Base-by-base conservation (phyloP, 345 rosid species). In the Aquilaria malaccensis region DNA sequence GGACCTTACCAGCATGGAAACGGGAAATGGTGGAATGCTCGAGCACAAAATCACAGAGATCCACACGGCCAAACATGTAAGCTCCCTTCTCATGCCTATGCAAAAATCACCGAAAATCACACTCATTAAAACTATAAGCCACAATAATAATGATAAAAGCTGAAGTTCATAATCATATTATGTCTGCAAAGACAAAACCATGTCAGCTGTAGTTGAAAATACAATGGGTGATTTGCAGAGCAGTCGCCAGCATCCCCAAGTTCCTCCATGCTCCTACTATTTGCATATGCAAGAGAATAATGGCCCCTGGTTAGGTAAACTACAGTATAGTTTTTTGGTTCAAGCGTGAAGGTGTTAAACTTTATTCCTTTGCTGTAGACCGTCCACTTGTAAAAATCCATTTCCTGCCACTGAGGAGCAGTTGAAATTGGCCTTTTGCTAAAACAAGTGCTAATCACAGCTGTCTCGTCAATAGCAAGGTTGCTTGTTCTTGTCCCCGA, bases 11-110 rank as follows among this genome's bases (percentile, higher is more conserved):
- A 22, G 99, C 95, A 73, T 94, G 97, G 70, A 90, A 94, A 53
- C 97, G 86, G 41, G 99, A 94, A 56, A 94, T 78, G 7, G 96
- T 88, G 0, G 96, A 89, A 70, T 94, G 99, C 74, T 88, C 93
- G 5, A 94, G 93, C 53, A 85, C 66, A 66, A 94, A 94, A 72
- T 94, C 96, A 58, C 97, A 94, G 52, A 88, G 78, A 69, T 79
- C 85, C 10, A 81, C 85, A 13, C 97, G 95, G 45, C 97, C 99
- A 81, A 90, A 90, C 97, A 94, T 72, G 75, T 86, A 94, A 50
- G 97, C 99, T 58, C 97, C 97, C 67, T 90, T 94, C 77, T 88
- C 79, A 59, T 65, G 59, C 58, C 99, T 94, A 65, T 58, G 76
- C 29, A 63, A 57, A 47, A 49, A 22, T 11, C 33, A 53, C 10